These are phyloP conservation scores for Penicillium digitatum DNA, from an alignment of 2,329 filamentous ascomycete genomes.

Conservation along the genomic window DNA sequence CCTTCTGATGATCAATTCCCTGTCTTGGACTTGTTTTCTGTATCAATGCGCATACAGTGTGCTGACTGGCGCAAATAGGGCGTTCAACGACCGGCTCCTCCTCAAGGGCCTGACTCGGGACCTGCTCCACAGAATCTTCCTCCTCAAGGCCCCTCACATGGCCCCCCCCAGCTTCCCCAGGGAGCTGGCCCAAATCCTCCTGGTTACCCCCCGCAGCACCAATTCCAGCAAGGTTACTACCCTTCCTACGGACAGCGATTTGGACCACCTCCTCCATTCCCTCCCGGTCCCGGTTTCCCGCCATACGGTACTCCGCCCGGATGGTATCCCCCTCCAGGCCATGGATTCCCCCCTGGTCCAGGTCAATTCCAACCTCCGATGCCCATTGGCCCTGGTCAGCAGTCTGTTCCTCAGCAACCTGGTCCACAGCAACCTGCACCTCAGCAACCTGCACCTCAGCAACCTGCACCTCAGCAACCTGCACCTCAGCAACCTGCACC, in stretches of 20 bases:
- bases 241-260: constrained; percentile 47
- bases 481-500: constrained; percentile 31
- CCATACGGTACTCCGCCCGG: constrained; percentile 71
- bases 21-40: constrained; percentile 3
- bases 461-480: no score
- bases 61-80: constrained; percentile 37
- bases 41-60: constrained; percentile 3
- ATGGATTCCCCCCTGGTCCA: constrained; percentile 66
- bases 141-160: constrained; percentile 40
- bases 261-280: constrained; percentile 49
- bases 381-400: constrained; percentile 54
- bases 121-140: constrained; percentile 34
- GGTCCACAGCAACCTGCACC: constrained; percentile 16
- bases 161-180: constrained; percentile 47
- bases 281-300: constrained; percentile 62
- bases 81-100: constrained; percentile 41
- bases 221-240: constrained; percentile 43
- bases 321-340: constrained; percentile 73
- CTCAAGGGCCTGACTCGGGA: constrained; percentile 12
- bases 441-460: constrained; percentile 37
- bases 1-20: constrained; percentile 72
- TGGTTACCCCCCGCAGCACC: constrained; percentile 42
- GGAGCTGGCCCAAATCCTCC: constrained; percentile 34
- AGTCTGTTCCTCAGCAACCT: constrained; percentile 36
- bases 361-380: constrained; percentile 61